Evolutionary conservation across 371 early-diverging fungal species (phyloP), one percentile per base, ranked within the genome.

Genomic region (Mortierella sp.): DNA sequence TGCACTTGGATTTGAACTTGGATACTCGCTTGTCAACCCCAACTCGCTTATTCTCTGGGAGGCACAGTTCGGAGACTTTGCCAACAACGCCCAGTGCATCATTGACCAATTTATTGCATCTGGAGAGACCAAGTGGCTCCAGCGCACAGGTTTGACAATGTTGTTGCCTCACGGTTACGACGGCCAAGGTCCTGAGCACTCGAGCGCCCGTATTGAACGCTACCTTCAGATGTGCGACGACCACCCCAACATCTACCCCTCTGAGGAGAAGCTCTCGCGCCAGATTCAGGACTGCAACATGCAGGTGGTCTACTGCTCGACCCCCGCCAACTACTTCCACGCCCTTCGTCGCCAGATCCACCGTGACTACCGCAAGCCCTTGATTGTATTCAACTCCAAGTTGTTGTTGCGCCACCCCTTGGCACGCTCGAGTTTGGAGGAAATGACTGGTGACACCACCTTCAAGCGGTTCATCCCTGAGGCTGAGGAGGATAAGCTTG

Each of bases 51-150:
- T 95, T 27, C 84, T 97, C 71, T 98, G 98, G 98, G 98, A 98
- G 83, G 98, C 96, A 24, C 98, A 98, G 86, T 94, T 98, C 71
- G 98, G 98, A 78, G 98, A 98, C 82, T 97, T 97, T 80, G 94
- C 94, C 82, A 98, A 97, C 88, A 93, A 86, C 65, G 96, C 98
- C 12, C 98, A 98, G 86, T 90, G 90, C 80, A 98, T 98, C 69
- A 93, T 98, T 71, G 98, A 98, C 80, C 97, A 96, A 81, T 98
- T 95, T 82, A 92, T 98, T 53, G 88, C 94, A 14, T 86, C 94
- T 52, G 98, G 97, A 62, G 98, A 98, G 82, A 93, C 94, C 82
- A 98, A 98, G 83, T 98, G 98, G 98, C 85, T 96, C 58, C 93
- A 95, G 83, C 93, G 95, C 68, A 91, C 95, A 27, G 98, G 98